These are phyloP conservation scores for Thraustotheca clavata DNA, from an alignment of 352 stramenopile species.

Conservation along the genomic window DNA sequence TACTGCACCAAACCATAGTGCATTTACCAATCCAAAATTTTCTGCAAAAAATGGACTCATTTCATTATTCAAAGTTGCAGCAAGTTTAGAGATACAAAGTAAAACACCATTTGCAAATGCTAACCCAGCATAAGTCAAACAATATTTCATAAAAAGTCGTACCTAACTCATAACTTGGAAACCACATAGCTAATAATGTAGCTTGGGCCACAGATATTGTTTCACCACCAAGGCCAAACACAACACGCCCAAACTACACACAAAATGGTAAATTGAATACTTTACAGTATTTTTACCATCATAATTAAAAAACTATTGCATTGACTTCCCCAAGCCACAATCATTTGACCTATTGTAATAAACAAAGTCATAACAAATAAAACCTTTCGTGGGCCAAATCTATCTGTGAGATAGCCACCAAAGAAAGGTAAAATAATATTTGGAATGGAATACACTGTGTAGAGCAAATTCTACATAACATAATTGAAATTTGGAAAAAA, in stretches of 20 bases:
- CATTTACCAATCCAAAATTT: neutral
- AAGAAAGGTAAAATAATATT: constrained; percentile 66
- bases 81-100: constrained; percentile 10
- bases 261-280: constrained; percentile 36
- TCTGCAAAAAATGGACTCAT: constrained; percentile 15
- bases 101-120: constrained; percentile 22
- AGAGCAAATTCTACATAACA: constrained; percentile 47
- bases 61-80: constrained; percentile 8
- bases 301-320: constrained; percentile 22
- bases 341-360: constrained; percentile 31
- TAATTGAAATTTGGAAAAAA: constrained; percentile 24
- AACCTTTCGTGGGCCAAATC: constrained; percentile 28
- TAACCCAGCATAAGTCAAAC: neutral
- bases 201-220: constrained; percentile 42
- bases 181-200: constrained; percentile 52
- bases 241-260: constrained; percentile 41
- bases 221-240: constrained; percentile 64
- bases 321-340: constrained; percentile 37
- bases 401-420: constrained; percentile 48
- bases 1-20: constrained; percentile 10
- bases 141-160: neutral
- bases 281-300: constrained; percentile 9
- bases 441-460: constrained; percentile 55
- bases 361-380: constrained; percentile 25
- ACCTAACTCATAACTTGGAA: constrained; percentile 37